phyloP scores from a whole-genome alignment of 2,329 filamentous ascomycete species.

The Colletotrichum musicola region DNA sequence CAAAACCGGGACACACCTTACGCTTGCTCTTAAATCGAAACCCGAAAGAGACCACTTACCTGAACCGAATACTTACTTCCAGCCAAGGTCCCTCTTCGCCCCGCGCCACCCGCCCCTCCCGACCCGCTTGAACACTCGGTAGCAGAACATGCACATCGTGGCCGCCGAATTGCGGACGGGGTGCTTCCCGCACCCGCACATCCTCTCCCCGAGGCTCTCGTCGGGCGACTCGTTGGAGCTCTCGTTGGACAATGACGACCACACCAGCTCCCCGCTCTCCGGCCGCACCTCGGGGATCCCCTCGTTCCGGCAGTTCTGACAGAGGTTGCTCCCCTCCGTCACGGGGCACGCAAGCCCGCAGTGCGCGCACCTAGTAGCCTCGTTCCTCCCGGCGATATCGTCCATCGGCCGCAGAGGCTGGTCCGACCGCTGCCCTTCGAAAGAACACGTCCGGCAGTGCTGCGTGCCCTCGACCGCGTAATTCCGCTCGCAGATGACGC shows the following conservation, averaged over 20 bases:
- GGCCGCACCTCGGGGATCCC: too few species aligned
- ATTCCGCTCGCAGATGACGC: slow-evolving; percentile 15
- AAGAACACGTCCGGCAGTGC: neutral
- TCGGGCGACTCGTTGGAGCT: neutral
- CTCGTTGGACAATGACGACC: neutral
- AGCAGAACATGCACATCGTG: neutral
- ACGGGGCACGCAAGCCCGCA: slow-evolving; percentile 1
- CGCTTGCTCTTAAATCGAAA: too few species aligned
- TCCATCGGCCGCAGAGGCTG: neutral
- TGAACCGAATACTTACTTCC: neutral
- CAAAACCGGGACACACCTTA: too few species aligned
- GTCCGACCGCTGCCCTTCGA: neutral
- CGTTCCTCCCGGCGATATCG: neutral
- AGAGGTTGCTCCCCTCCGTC: too few species aligned
- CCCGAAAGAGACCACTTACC: neutral
- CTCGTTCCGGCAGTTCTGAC: too few species aligned
- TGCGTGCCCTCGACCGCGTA: neutral
- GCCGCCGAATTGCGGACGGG: neutral
- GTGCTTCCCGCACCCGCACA: neutral
- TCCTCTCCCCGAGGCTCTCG: neutral
- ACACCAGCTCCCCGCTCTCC: too few species aligned
- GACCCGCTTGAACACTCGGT: neutral
- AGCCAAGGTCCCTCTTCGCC: neutral
- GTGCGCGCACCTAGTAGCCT: neutral
- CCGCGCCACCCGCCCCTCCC: neutral